A percentile compares a stretch with the other conserved stretches of the same genome.
phyloP scores from a whole-genome alignment of 108 stramenopile genomes.

The Licmophora abbreviata region DNA sequence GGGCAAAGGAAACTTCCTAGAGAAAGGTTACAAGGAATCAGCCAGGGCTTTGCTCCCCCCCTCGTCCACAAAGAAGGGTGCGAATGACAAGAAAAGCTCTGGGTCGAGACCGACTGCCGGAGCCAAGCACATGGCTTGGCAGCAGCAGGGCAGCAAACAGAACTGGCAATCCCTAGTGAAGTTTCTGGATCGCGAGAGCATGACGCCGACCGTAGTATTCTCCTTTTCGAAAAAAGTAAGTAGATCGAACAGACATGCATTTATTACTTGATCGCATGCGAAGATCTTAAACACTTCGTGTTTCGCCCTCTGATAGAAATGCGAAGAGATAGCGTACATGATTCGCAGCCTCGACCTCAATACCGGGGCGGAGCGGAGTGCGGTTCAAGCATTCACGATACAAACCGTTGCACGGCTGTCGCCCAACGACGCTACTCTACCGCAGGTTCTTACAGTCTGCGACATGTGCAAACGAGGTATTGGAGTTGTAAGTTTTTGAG shows the following conservation, averaged over 20 bases:
- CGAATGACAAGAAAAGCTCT: conserved; percentile 15
- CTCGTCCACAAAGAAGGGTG: conserved; percentile 34
- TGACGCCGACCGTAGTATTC: conserved; percentile 95
- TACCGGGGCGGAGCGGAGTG: conserved; percentile 66
- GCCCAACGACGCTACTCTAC: conserved; percentile 77
- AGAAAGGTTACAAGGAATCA: conserved; percentile 69
- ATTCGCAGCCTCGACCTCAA: conserved; percentile 82
- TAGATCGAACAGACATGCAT: conserved; percentile 5
- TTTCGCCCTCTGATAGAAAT: too few relatives aligned
- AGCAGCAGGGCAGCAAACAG: conserved; percentile 69
- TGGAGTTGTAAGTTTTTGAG: too few relatives aligned
- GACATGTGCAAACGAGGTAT: conserved; percentile 90
- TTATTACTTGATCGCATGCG: not conserved
- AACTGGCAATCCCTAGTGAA: conserved; percentile 78
- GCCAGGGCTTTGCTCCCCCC: conserved; percentile 61
- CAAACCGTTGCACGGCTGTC: conserved; percentile 80
- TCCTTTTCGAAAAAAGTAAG: conserved; percentile 97
- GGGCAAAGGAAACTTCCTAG: conserved; percentile 63
- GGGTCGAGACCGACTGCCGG: conserved; percentile 23
- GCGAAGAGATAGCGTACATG: conserved; percentile 88
- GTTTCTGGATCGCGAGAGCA: conserved; percentile 73
- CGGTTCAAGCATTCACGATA: conserved; percentile 64
- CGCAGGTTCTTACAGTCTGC: conserved; percentile 81
- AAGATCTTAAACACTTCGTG: not conserved
- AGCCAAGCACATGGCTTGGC: conserved; percentile 59